These are phyloP conservation scores for Annulohypoxylon truncatum DNA, from an alignment of 2,329 filamentous ascomycete genomes.

Conservation along the genomic window DNA sequence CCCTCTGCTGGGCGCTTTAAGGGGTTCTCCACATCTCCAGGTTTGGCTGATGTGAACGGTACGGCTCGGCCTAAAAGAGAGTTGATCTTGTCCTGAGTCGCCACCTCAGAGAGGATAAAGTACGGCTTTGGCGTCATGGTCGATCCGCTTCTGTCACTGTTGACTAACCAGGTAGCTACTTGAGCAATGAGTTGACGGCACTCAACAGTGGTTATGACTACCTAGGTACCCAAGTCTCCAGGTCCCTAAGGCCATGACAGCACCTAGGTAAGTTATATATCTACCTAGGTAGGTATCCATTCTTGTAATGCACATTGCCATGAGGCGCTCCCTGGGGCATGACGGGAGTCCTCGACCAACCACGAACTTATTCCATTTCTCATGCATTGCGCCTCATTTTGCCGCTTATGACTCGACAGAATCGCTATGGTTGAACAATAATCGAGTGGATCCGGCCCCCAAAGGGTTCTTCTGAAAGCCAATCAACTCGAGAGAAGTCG, in stretches of 20 bases:
- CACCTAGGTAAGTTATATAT: not conserved
- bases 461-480: not conserved
- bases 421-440: not conserved
- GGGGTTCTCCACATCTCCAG: not conserved
- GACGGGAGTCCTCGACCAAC: constrained; percentile 2
- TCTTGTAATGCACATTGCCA: not conserved
- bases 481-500: not conserved
- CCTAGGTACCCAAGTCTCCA: not conserved
- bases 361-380: not conserved
- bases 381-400: constrained; percentile 7
- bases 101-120: constrained; percentile 10
- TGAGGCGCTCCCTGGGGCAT: not conserved
- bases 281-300: not conserved
- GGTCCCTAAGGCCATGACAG: not conserved
- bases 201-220: not conserved
- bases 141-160: not conserved
- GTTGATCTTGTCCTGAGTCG: constrained; percentile 8
- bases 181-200: not conserved
- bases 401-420: constrained; percentile 9
- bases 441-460: constrained; percentile 1
- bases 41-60: constrained; percentile 1
- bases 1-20: constrained; percentile 7
- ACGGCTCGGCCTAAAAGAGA: constrained; percentile 6
- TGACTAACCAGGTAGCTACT: not conserved
- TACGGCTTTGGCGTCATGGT: constrained; percentile 11